Evolutionary conservation across 2,329 filamentous ascomycete species (phyloP), one percentile per base, ranked within the genome.

Genomic region (Fusarium siculi): DNA sequence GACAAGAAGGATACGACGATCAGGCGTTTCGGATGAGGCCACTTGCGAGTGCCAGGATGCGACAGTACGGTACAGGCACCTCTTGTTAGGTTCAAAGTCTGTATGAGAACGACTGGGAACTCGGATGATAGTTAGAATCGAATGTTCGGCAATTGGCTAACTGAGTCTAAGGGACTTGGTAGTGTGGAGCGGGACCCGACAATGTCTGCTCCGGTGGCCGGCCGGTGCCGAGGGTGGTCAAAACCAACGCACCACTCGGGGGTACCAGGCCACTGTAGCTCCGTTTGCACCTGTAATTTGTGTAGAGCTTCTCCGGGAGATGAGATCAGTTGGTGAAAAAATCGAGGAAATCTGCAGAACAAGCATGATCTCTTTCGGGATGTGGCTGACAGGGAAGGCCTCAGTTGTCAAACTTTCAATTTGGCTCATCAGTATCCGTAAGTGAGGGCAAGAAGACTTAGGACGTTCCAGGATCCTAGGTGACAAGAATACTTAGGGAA

Each of bases 101-200:
- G 73, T 53, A 37, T 76, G 70, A 63, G 63, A 59, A 77, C 74
- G 73, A 73, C 66, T 75, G 44, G 62, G 61, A 40, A 74, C 76
- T 72, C 73, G 70, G 68, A 50, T 70, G 76, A 76, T 76, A 66
- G 75, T 76, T 69, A 73, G 69, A 78, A 78, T 78, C 76, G 76
- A 76, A 78, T 78, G 76, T 78, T 78, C 50, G 57, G 59, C 76
- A 74, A 76, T 78, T 77, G 76, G 53, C 58, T 68, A 25, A 69
- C 67, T 65, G 30, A 55, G 53, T 39, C 55, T 63, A 53, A 49
- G 43, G 49, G 44, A 47, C 49, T 47, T 58, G 43, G 49, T 49
- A 66, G 32, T 54, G 56, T 53, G 58, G 65, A 58, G 64, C 49
- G 43, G 58, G 61, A 53, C 58, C 49, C 49, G 58, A 47, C 60